Evolutionary conservation across 257 asterid genomes (phyloP).

Genomic region (Coffea canephora): DNA sequence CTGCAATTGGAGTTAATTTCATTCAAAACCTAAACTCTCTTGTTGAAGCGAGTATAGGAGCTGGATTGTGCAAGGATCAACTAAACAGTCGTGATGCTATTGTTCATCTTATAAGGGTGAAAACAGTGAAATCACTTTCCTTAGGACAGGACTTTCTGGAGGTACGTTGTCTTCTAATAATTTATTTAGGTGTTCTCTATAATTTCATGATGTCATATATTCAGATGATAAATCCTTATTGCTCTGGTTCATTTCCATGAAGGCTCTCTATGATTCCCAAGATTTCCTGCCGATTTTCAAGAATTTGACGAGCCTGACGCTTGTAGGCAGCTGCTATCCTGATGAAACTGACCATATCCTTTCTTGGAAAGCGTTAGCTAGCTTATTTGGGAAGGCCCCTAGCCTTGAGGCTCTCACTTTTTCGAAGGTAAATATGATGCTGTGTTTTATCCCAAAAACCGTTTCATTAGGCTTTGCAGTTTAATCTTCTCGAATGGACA

Average conservation of each 20-base stretch:
- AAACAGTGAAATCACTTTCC: background rate
- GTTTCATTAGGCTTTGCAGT: background rate
- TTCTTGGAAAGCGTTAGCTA: background rate
- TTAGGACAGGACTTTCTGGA: background rate
- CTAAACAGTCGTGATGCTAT: background rate
- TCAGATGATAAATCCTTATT: background rate
- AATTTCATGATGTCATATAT: background rate
- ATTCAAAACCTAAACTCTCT: background rate
- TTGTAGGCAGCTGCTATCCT: background rate
- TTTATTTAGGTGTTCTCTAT: background rate
- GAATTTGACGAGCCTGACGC: background rate
- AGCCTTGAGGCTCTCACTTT: background rate
- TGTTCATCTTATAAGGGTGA: background rate
- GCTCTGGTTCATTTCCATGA: background rate
- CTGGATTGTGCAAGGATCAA: background rate
- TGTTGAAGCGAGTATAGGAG: background rate
- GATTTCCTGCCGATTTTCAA: background rate
- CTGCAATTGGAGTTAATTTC: background rate
- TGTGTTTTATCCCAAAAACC: background rate
- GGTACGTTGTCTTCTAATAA: background rate
- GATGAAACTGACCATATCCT: background rate
- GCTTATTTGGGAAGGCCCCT: background rate
- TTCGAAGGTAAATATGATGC: background rate
- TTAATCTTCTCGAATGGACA: background rate
- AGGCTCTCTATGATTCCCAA: background rate